phyloP scores from a whole-genome alignment of 1,284 basidiomycete species.

The Papiliotrema laurentii region DNA sequence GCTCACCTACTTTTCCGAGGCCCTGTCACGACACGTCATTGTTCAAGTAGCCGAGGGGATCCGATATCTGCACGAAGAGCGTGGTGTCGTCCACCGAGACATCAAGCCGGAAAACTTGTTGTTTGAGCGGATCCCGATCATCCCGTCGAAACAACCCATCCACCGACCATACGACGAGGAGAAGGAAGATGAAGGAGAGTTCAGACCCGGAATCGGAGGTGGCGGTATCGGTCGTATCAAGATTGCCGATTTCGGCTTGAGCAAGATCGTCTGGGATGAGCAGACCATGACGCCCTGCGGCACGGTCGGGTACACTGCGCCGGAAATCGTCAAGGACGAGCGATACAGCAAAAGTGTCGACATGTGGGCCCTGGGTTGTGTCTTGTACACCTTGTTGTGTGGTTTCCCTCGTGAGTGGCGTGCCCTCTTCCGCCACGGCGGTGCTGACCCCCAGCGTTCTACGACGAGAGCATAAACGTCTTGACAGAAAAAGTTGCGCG shows the following conservation, averaged over 20 bases:
- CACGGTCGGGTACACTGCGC: constrained; percentile 98
- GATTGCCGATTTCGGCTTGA: constrained; percentile 97
- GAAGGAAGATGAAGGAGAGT: constrained; percentile 98
- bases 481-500: constrained; percentile 97
- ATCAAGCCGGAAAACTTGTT: constrained; percentile 99
- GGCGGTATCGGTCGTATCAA: constrained; percentile 98
- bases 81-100: constrained; percentile 95
- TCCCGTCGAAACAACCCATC: constrained; percentile 73
- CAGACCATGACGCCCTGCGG: constrained; percentile 99
- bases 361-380: constrained; percentile 99
- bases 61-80: constrained; percentile 93
- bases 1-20: constrained; percentile 97
- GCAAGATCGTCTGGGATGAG: constrained; percentile 98
- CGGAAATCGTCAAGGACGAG: constrained; percentile 99
- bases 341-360: constrained; percentile 97
- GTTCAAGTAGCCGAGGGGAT: constrained; percentile 95
- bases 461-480: constrained; percentile 97
- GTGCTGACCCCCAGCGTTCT: constrained; percentile 61
- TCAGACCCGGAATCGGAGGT: constrained; percentile 82
- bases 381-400: constrained; percentile 96
- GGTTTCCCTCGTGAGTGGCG: constrained; percentile 70
- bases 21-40: constrained; percentile 91
- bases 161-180: constrained; percentile 94
- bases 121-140: constrained; percentile 88
- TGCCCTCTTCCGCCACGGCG: background rate